Base-by-base conservation (phyloP, 2,329 filamentous ascomycete species). In the Orbilia quercus region DNA sequence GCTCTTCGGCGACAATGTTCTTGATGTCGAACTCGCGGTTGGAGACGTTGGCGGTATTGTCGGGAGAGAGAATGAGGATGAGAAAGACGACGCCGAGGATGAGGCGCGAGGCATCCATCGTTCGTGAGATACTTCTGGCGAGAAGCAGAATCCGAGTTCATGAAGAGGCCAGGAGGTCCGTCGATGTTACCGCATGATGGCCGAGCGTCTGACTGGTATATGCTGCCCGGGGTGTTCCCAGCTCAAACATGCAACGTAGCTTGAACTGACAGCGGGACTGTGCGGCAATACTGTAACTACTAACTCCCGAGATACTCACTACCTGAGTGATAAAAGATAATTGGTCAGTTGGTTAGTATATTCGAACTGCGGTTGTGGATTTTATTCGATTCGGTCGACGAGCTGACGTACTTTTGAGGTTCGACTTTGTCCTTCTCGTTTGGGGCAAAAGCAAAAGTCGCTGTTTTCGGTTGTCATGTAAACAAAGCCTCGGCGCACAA, bases 1-100 rank as follows among this genome's bases (percentile, higher is more conserved):
- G 71, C 47, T 76, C 76, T 25, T 76, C 74, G 4, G 60, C 50
- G 54, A 77, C 75, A 58, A 77, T 69, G 18, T 72, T 64, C 38
- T 77, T 74, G 54, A 75, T 53, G 47, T 75, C 73, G 34, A 75
- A 70, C 16, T 72, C 75, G 18, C 74, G 75, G 28, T 69, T 62
- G 22, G 76, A 75, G 44, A 76, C 69, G 55, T 74, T 75, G 23
- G 74, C 74, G 58, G 75, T 60, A 20, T 76, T 76, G 42, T 75
- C 72, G 55, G 76, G 70, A 20, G 76, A 73, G 51, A 77, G 74
- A 40, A 77, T 77, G 58, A 77, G 67, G 66, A 77, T 75, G 12
- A 77, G 44, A 48, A 77, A 71, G 48, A 77, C 45, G 40, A 77
- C 74, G 18, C 76, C 71, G 20, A 74, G 74, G 31, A 76, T 51